These are phyloP conservation scores for Yamadazyma endophytica DNA, from an alignment of 805 yeast species.

Conservation along the genomic window DNA sequence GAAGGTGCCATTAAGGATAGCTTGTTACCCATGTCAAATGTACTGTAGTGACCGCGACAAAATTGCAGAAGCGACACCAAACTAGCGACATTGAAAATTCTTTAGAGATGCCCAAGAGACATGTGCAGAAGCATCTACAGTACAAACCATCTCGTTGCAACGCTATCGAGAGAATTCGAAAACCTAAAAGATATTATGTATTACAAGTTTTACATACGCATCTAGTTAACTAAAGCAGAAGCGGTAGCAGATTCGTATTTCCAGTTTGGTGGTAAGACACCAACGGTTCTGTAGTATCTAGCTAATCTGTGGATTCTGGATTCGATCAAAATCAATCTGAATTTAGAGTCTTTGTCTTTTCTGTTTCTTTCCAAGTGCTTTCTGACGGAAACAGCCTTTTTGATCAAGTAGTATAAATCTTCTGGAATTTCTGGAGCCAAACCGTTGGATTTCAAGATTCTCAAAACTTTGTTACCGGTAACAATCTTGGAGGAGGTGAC, in stretches of 20 bases:
- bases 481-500: conserved; percentile 95
- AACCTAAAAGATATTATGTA: no score
- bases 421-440: conserved; percentile 99
- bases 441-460: conserved; percentile 99
- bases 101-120: no score
- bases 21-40: conserved; percentile 84
- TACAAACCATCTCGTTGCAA: no score
- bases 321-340: conserved; percentile 99
- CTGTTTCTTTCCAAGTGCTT: conserved; percentile 99
- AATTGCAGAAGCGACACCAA: no score
- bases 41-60: no score
- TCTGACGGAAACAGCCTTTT: conserved; percentile 99
- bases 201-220: no score
- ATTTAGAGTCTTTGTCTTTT: conserved; percentile 99
- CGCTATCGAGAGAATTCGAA: no score
- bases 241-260: conserved; percentile 99
- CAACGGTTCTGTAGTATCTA: conserved; percentile 99
- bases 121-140: no score
- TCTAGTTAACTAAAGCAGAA: conserved; percentile 97
- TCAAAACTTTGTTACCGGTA: conserved; percentile 99
- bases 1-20: conserved; percentile 84
- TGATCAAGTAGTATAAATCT: conserved; percentile 97
- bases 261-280: conserved; percentile 99
- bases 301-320: conserved; percentile 99
- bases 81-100: no score